Percentiles rank a stretch among this genome's conserved stretches.
Evolutionary conservation across 192 early-diverging fungal genomes (phyloP).

Genomic region (Geosiphon pyriformis): DNA sequence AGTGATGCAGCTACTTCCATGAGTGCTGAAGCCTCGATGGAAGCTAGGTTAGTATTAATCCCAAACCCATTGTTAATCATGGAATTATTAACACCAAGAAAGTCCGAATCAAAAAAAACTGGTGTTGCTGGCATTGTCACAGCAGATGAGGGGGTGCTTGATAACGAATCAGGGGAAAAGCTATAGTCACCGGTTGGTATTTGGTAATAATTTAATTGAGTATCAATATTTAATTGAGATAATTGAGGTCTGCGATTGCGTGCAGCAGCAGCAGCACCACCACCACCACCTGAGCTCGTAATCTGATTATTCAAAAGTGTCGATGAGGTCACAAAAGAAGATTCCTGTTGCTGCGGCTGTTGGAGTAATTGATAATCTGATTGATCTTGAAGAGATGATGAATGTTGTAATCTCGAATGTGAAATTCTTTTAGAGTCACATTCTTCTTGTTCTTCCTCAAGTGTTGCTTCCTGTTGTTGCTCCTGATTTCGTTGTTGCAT

Average conservation of each 20-base stretch:
- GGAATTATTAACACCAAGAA: conserved; percentile 13
- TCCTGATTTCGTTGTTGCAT: not conserved
- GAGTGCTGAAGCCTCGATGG: not conserved
- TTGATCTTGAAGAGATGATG: not conserved
- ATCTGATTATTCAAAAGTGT: not conserved
- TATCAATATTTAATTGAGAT: conserved; percentile 8
- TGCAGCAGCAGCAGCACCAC: not conserved
- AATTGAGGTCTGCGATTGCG: conserved; percentile 16
- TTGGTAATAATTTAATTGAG: not conserved
- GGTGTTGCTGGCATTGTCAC: conserved; percentile 17
- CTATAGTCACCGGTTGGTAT: not conserved
- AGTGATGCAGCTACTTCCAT: not conserved
- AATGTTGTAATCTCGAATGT: no score
- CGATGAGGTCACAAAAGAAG: not conserved
- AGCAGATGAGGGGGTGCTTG: conserved; percentile 10
- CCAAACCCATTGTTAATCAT: not conserved
- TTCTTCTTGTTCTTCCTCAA: not conserved
- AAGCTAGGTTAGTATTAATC: not conserved
- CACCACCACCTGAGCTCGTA: not conserved
- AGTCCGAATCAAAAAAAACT: conserved; percentile 9
- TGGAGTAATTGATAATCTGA: not conserved
- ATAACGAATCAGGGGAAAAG: not conserved
- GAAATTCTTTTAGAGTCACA: not conserved
- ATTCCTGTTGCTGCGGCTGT: not conserved
- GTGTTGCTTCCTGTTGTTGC: not conserved